Percentiles rank a stretch among this genome's conserved stretches.
These are phyloP conservation scores for Skeletonema grethae DNA, from an alignment of 108 stramenopile genomes.

Conservation along the genomic window DNA sequence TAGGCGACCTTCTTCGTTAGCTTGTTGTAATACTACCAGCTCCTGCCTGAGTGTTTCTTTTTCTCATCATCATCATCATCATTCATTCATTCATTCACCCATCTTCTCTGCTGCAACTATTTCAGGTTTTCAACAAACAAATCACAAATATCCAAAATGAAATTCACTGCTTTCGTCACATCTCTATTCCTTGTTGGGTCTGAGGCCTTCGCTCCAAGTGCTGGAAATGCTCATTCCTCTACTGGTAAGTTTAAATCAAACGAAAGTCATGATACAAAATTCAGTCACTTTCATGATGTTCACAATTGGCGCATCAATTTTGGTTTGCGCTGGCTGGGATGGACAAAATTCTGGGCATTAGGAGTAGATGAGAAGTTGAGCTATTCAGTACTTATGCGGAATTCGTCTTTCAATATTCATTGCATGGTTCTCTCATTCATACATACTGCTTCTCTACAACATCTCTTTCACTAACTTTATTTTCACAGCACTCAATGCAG, in stretches of 20 bases:
- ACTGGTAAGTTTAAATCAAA: slow-evolving; percentile 20
- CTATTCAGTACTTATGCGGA: neutral
- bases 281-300: neutral
- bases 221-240: slow-evolving; percentile 5
- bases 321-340: neutral
- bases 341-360: neutral
- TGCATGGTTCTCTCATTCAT: neutral
- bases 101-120: neutral
- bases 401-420: neutral
- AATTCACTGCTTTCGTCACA: slow-evolving; percentile 24
- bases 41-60: neutral
- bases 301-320: neutral
- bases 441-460: neutral
- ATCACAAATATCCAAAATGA: slow-evolving; percentile 14
- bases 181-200: slow-evolving; percentile 17
- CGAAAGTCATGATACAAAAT: too few relatives aligned
- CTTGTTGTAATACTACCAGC: neutral
- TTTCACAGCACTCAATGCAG: slow-evolving; percentile 39
- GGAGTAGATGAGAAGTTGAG: neutral
- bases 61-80: neutral
- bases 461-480: neutral
- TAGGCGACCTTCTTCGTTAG: neutral
- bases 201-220: slow-evolving; percentile 31
- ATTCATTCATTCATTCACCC: neutral
- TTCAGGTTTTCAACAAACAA: neutral